Conservation (phyloP, 1,139 yeast species). For the Yamadazyma sp. region DNA sequence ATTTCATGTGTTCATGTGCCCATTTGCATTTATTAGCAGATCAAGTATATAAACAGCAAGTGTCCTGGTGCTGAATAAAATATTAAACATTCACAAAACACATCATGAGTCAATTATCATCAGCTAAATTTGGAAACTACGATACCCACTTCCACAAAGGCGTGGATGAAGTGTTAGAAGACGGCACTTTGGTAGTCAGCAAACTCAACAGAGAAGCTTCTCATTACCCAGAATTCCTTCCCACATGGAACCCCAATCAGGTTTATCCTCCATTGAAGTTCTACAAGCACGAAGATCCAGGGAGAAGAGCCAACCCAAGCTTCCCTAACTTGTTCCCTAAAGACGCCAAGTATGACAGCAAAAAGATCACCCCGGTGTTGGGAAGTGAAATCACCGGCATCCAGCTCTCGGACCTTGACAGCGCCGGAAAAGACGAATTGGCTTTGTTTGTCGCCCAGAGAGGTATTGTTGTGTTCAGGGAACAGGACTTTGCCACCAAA, state of each 20-base stretch:
- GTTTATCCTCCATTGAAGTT: constrained; percentile 45
- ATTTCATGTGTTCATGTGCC: constrained; percentile 2
- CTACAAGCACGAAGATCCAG: constrained; percentile 54
- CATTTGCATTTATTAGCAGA: neutral
- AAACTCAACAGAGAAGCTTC: constrained; percentile 29
- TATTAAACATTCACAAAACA: neutral
- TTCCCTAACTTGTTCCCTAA: constrained; percentile 47
- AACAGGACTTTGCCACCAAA: constrained; percentile 55
- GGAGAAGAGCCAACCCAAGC: constrained; percentile 52
- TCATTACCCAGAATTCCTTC: constrained; percentile 44
- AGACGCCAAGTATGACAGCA: constrained; percentile 23
- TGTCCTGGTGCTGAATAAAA: neutral
- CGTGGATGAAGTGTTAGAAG: constrained; percentile 35
- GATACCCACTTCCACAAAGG: constrained; percentile 41
- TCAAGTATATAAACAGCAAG: neutral
- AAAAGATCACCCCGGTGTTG: constrained; percentile 54
- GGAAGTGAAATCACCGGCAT: constrained; percentile 61
- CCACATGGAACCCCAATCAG: constrained; percentile 53
- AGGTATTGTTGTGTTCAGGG: constrained; percentile 65
- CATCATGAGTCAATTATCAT: neutral
- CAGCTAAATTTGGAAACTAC: constrained; percentile 24
- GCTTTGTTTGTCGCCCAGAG: constrained; percentile 60
- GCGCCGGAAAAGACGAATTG: constrained; percentile 55
- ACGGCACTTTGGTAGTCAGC: constrained; percentile 32
- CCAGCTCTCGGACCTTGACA: constrained; percentile 49